Evolutionary conservation across 352 stramenopile species (phyloP).

Genomic region (Halophytophthora polymorphica): DNA sequence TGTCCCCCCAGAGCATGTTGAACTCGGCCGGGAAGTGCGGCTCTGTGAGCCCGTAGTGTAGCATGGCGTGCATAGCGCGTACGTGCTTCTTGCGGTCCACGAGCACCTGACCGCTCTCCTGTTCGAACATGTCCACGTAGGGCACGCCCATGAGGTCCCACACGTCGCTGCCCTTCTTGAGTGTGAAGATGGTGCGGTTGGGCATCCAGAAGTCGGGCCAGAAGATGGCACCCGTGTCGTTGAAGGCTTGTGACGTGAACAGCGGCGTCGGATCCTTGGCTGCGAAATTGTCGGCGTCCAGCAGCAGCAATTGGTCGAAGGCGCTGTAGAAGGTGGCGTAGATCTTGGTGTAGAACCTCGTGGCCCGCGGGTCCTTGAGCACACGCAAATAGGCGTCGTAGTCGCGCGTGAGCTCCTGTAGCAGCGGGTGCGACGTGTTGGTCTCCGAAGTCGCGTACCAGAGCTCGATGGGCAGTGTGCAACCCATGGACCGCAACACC

Average conservation of each 20-base stretch:
- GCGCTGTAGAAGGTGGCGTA: constrained; percentile 71
- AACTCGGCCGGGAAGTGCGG: constrained; percentile 42
- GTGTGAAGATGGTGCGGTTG: constrained; percentile 70
- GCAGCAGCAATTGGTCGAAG: constrained; percentile 70
- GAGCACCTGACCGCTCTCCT: constrained; percentile 75
- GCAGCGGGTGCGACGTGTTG: constrained; percentile 38
- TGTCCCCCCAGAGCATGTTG: constrained; percentile 70
- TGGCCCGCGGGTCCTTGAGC: constrained; percentile 50
- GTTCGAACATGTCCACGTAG: constrained; percentile 69
- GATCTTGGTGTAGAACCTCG: constrained; percentile 70
- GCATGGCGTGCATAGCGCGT: constrained; percentile 44
- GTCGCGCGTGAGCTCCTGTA: constrained; percentile 30
- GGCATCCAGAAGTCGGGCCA: constrained; percentile 80
- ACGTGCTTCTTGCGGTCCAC: constrained; percentile 49
- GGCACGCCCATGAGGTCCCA: constrained; percentile 67
- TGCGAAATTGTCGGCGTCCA: constrained; percentile 78
- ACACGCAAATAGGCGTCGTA: constrained; percentile 58
- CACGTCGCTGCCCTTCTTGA: constrained; percentile 52
- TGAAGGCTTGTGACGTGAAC: constrained; percentile 52
- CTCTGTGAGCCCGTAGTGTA: constrained; percentile 51
- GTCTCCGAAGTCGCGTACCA: constrained; percentile 61
- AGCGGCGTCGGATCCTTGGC: constrained; percentile 62
- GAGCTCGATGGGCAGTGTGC: constrained; percentile 58
- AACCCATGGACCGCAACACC: constrained; percentile 35
- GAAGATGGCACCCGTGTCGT: constrained; percentile 52